Percentiles rank a stretch among this genome's conserved stretches.
Evolutionary conservation across 1,284 basidiomycete genomes (phyloP).

Genomic region (Apiotrichum brassicae): DNA sequence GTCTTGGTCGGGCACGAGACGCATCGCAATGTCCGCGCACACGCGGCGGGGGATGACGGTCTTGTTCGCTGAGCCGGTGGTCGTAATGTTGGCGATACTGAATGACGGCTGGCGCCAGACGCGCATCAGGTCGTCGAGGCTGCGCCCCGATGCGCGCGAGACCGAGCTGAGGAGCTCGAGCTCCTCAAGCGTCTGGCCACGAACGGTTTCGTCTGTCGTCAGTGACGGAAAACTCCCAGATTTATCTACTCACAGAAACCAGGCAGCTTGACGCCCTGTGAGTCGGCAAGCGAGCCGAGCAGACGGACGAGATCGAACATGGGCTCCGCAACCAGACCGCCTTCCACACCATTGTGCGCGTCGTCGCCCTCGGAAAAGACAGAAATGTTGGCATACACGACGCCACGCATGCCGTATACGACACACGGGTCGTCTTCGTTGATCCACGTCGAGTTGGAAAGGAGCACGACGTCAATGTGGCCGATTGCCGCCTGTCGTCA

Average conservation of each 20-base stretch:
- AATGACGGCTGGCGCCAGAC: constrained; percentile 58
- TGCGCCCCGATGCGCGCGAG: constrained; percentile 57
- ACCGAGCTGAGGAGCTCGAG: constrained; percentile 61
- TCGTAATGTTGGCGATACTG: constrained; percentile 42
- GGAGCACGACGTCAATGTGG: constrained; percentile 73
- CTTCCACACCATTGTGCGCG: constrained; percentile 66
- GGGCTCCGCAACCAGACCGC: constrained; percentile 77
- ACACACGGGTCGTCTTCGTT: constrained; percentile 90
- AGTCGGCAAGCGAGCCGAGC: constrained; percentile 64
- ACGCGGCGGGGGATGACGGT: constrained; percentile 82
- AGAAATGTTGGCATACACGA: constrained; percentile 56
- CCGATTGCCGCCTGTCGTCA: constrained; percentile 63
- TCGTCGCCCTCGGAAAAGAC: constrained; percentile 55
- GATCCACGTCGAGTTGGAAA: constrained; percentile 93
- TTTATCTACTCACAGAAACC: constrained; percentile 65
- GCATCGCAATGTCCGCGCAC: constrained; percentile 71
- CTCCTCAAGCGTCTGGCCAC: constrained; percentile 61
- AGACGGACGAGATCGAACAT: constrained; percentile 91
- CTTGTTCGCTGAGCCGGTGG: constrained; percentile 38
- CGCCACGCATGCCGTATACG: constrained; percentile 89
- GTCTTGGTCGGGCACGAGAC: constrained; percentile 86
- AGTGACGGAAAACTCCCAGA: not conserved
- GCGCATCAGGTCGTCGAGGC: constrained; percentile 61
- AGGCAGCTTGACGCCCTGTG: constrained; percentile 62
- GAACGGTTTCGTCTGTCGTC: constrained; percentile 63